A percentile compares a stretch with the other conserved stretches of the same genome.
Conservation (phyloP, 2,329 filamentous ascomycete genomes). For the Aspergillus udagawae region DNA sequence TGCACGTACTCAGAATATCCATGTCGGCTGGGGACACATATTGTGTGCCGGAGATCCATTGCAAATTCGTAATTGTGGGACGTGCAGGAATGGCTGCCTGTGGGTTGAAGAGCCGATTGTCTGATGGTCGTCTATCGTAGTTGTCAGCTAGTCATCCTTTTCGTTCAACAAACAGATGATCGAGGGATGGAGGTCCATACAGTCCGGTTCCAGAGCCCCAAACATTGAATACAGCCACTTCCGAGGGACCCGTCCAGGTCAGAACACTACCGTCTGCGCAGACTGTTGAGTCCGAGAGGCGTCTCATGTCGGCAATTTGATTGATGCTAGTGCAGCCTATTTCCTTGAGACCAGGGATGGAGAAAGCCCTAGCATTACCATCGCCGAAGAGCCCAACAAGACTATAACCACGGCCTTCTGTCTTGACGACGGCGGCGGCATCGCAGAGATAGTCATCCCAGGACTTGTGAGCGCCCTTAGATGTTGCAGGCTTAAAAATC, state of each 20-base stretch:
- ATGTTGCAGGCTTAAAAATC: conserved; percentile 77
- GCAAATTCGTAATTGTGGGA: conserved; percentile 89
- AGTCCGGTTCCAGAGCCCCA: conserved; percentile 72
- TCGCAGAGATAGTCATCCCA: conserved; percentile 84
- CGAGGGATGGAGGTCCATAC: conserved; percentile 42
- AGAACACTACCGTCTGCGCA: conserved; percentile 77
- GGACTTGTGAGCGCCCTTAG: conserved; percentile 86
- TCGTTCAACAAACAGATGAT: neutral
- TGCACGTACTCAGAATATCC: conserved; percentile 65
- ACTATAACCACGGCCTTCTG: conserved; percentile 70
- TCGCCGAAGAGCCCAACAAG: conserved; percentile 84
- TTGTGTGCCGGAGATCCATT: conserved; percentile 96
- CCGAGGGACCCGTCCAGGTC: conserved; percentile 83
- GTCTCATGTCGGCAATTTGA: conserved; percentile 66
- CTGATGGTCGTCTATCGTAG: conserved; percentile 39
- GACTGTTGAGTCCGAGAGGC: conserved; percentile 67
- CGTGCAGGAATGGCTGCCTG: conserved; percentile 69
- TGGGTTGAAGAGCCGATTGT: conserved; percentile 78
- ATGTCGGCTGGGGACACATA: conserved; percentile 83
- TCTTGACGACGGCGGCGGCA: conserved; percentile 70
- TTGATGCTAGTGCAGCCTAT: conserved; percentile 64
- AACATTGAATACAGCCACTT: conserved; percentile 75
- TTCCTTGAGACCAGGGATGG: conserved; percentile 83
- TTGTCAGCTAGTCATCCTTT: conserved; percentile 13
- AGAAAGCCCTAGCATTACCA: conserved; percentile 72